Percentiles rank a stretch among this genome's conserved stretches.
These are phyloP conservation scores for Fusarium neocosmosporiellum DNA, from an alignment of 2,329 filamentous ascomycete species.

Conservation along the genomic window DNA sequence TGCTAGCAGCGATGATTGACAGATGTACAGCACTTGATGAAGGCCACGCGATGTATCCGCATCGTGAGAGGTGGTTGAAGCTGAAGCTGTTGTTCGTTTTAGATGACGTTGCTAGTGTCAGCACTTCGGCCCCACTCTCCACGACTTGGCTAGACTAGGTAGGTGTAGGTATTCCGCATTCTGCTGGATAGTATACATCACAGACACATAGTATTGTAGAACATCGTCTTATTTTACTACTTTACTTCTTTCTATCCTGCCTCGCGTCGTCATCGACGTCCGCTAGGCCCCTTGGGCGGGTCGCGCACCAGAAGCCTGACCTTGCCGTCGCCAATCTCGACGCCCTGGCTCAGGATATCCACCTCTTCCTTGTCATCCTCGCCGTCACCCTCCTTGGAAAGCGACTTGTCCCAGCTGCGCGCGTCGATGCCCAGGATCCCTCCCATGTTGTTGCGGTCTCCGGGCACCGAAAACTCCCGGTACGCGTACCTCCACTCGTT, in stretches of 20 bases:
- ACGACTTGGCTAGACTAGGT: neutral
- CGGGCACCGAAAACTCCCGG: constrained; percentile 94
- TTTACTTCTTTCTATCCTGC: constrained; percentile 36
- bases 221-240: constrained; percentile 44
- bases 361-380: constrained; percentile 58
- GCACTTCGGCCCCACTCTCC: constrained; percentile 25
- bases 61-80: constrained; percentile 1
- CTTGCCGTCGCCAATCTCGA: constrained; percentile 75
- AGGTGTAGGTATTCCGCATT: neutral
- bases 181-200: no score
- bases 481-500: constrained; percentile 97
- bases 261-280: constrained; percentile 53
- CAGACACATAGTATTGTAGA: constrained; percentile 20
- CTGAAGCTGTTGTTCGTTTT: constrained; percentile 17
- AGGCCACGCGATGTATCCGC: neutral
- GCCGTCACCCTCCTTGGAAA: constrained; percentile 59
- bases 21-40: constrained; percentile 3
- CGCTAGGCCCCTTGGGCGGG: constrained; percentile 67
- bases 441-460: constrained; percentile 85
- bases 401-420: constrained; percentile 73
- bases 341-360: constrained; percentile 73
- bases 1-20: neutral
- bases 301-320: constrained; percentile 73
- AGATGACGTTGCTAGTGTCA: constrained; percentile 37
- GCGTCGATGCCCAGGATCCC: constrained; percentile 79